Base-by-base conservation (phyloP, 176 grass and related monocot species). In the Tuctoria greenei region DNA sequence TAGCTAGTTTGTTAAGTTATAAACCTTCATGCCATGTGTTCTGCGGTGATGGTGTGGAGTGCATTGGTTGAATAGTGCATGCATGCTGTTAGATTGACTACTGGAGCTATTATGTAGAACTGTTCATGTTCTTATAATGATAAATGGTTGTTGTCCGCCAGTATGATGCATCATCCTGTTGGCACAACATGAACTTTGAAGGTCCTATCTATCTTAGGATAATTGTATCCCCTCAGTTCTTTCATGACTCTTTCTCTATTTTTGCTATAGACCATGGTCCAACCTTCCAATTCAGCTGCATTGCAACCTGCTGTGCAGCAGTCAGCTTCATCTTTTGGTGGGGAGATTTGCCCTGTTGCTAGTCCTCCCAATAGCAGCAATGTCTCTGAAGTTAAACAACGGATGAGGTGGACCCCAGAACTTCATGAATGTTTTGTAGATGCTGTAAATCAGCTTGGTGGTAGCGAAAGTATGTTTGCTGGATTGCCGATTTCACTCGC, bases 351-450 rank as follows among this genome's bases (percentile, higher is more conserved):
- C 69, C 74, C 80, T 88, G 81, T 88, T 23, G 63, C 90, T 49
- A 93, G 88, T 84, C 86, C 90, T 74, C 66, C 82, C 5, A 90
- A 78, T 76, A 61, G 78, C 64, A 85, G 61, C 49, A 87, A 66
- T 81, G 69, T 66, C 69, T 76, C 69, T 68, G 68, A 75, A 82
- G 61, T 78, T 50, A 98, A 90, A 81, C 66, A 83, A 75, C 81
- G 95, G 28, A 92, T 94, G 91, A 87, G 86, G 73, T 98, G 95
- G 95, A 98, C 89, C 15, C 89, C 86, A 38, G 95, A 98, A 88
- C 89, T 94, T 21, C 95, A 98, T 77, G 95, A 94, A 82, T 79
- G 86, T 39, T 98, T 98, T 75, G 76, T 98, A 60, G 86, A 94
- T 70, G 86, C 95, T 65, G 91, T 98, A 69, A 87, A 90, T 91